Evolutionary conservation across 441 rosid genomes (phyloP), one percentile per base, ranked within the genome.

Genomic region (Corymbia calophylla): DNA sequence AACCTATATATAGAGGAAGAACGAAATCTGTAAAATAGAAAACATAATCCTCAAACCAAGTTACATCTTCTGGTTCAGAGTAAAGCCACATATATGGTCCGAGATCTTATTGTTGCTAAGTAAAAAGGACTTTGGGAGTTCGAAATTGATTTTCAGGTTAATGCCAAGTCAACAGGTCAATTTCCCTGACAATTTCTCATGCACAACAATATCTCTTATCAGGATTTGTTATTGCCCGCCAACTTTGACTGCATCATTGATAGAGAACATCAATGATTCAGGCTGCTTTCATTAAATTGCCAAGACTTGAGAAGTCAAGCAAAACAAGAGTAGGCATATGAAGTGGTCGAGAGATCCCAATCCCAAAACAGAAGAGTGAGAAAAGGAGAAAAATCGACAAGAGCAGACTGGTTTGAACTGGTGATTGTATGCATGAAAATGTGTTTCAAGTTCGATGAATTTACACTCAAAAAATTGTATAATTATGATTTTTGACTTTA

Each of bases 91-190:
- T 3, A 49, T 49, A 8, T 49, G 53, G 10, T 49, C 53, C 53
- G 53, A 53, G 17, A 53, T 53, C 55, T 15, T 5, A 58, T 58
- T n/a, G 25, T 58, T 11, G 64, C 64, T 58, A 25, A 58, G n/a
- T 58, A 25, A 58, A 53, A 58, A n/a, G 35, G 17, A 29, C 7
- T 62, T 6, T 15, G 9, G 18, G 64, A 58, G 64, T 25, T 6
- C 11, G 1, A 25, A 58, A 58, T 27, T 58, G 10, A 60, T 10
- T 66, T 31, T 16, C 5, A 0, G 19, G 6, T 7, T 7, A 66
- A 4, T 8, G 39, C 39, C 9, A 15, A n/a, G 73, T 64, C 73
- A 66, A 15, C 21, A 10, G 0, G 21, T 0, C 39, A 0, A 1
- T 15, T 16, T 66, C 73, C 39, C 7, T 16, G 73, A 8, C 73